Evolutionary conservation across 148 eudicot species (phyloP).

Genomic region (Chenopodium album): DNA sequence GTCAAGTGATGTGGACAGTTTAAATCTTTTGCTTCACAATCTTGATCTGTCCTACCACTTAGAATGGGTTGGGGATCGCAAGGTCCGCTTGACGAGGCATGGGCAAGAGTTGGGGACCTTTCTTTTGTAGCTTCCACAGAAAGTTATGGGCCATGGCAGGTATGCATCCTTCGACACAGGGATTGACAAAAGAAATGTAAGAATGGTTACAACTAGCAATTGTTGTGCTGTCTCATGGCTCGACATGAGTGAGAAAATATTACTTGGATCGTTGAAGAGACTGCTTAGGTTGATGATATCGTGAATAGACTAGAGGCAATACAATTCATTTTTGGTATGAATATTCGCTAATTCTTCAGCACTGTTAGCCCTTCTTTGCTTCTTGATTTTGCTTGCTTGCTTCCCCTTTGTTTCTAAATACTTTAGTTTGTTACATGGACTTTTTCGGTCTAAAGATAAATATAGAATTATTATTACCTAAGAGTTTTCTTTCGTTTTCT

Average conservation of each 20-base stretch:
- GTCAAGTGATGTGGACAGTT: conserved; percentile 52
- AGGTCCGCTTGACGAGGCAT: conserved; percentile 61
- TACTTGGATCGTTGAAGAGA: not conserved
- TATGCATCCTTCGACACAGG: not conserved
- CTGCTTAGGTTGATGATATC: not conserved
- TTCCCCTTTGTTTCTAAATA: not conserved
- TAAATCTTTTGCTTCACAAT: conserved; percentile 63
- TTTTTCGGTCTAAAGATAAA: not conserved
- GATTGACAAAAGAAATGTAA: not conserved
- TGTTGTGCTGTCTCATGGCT: not conserved
- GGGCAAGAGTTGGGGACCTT: conserved; percentile 74
- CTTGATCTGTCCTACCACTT: conserved; percentile 85
- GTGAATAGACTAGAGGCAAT: not conserved
- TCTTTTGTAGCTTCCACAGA: conserved; percentile 39
- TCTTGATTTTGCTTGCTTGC: too few relatives aligned
- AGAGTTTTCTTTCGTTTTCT: too few relatives aligned
- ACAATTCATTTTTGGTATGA: not conserved
- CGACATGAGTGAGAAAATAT: not conserved
- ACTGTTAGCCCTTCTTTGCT: not conserved
- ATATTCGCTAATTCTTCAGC: not conserved
- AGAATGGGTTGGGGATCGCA: conserved; percentile 77
- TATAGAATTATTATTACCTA: not conserved
- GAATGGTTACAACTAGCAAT: not conserved
- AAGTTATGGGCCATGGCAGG: not conserved
- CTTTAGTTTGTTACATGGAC: not conserved